A percentile compares a stretch with the other conserved stretches of the same genome.
These are phyloP conservation scores for Tanozyma kutaoensis DNA, from an alignment of 805 yeast genomes.

Conservation along the genomic window DNA sequence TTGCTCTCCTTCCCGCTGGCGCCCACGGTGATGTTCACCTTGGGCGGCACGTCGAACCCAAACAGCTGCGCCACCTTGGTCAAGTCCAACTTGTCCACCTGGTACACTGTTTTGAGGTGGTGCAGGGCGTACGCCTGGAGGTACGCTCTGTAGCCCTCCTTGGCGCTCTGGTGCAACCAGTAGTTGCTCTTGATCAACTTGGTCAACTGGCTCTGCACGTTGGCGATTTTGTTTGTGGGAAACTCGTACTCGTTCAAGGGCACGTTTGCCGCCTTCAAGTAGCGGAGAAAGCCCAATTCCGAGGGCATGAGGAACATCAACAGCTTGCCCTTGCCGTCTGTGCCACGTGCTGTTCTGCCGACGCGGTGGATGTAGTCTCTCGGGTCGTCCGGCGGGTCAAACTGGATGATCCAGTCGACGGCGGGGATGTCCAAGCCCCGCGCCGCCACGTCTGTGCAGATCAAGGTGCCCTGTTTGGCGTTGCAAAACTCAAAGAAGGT, in stretches of 20 bases:
- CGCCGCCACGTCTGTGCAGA: slow-evolving; percentile 98
- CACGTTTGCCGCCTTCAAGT: slow-evolving; percentile 91
- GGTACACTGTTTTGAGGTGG: slow-evolving; percentile 90
- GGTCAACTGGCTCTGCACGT: slow-evolving; percentile 87
- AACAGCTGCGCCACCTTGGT: slow-evolving; percentile 91
- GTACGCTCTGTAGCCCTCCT: slow-evolving; percentile 94
- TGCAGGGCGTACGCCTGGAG: slow-evolving; percentile 96
- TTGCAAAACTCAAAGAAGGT: slow-evolving; percentile 97
- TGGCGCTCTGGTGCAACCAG: slow-evolving; percentile 90
- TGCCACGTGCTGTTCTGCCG: slow-evolving; percentile 96
- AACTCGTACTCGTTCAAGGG: slow-evolving; percentile 96
- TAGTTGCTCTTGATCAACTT: slow-evolving; percentile 85
- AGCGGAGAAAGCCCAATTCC: slow-evolving; percentile 89
- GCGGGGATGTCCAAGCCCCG: slow-evolving; percentile 98
- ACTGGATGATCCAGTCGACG: slow-evolving; percentile 98
- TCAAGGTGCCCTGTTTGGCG: slow-evolving; percentile 83
- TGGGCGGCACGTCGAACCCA: slow-evolving; percentile 93
- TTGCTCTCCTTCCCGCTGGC: slow-evolving; percentile 64
- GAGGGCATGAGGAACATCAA: slow-evolving; percentile 90
- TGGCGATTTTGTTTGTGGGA: slow-evolving; percentile 88
- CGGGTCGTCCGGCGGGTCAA: slow-evolving; percentile 99
- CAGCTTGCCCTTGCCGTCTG: slow-evolving; percentile 81
- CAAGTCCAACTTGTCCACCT: slow-evolving; percentile 87
- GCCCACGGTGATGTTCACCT: slow-evolving; percentile 91
- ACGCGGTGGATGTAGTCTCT: slow-evolving; percentile 98